These are phyloP conservation scores for Backusella macrospora DNA, from an alignment of 192 early-diverging fungal genomes.

Conservation along the genomic window DNA sequence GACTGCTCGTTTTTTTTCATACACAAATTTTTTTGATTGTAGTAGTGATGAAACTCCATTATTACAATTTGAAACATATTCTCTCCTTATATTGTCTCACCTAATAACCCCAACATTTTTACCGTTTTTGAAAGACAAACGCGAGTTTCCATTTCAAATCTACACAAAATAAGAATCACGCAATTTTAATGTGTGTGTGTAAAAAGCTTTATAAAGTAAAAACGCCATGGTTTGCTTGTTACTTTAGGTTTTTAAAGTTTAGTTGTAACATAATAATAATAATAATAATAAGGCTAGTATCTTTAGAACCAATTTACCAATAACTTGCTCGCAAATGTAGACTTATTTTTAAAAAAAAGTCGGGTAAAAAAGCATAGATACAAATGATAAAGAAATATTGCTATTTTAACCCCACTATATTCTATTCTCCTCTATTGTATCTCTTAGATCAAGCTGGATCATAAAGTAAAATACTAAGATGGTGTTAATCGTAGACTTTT, in stretches of 20 bases:
- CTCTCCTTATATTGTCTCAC: slow-evolving; percentile 1
- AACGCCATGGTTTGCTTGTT: background rate
- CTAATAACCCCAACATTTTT: slow-evolving; percentile 8
- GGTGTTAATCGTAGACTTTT: background rate
- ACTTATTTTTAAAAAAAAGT: background rate
- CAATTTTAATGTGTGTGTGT: background rate
- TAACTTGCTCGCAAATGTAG: background rate
- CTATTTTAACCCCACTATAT: background rate
- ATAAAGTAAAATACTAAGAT: background rate
- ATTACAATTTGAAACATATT: background rate
- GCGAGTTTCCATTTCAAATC: background rate
- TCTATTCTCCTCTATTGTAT: background rate
- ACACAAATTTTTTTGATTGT: slow-evolving; percentile 4
- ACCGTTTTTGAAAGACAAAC: slow-evolving; percentile 2
- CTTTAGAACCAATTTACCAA: background rate
- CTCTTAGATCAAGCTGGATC: background rate
- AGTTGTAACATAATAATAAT: background rate
- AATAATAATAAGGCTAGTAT: background rate
- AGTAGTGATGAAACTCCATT: background rate
- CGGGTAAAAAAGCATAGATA: slow-evolving; percentile 2
- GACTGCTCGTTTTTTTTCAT: slow-evolving; percentile 1
- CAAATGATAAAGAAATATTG: slow-evolving; percentile 1
- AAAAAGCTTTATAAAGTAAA: slow-evolving; percentile 9
- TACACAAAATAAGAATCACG: background rate
- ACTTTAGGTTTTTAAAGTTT: slow-evolving; percentile 8